phyloP scores from a whole-genome alignment of 2,329 filamentous ascomycete genomes.

The Pseudogymnoascus sp. region DNA sequence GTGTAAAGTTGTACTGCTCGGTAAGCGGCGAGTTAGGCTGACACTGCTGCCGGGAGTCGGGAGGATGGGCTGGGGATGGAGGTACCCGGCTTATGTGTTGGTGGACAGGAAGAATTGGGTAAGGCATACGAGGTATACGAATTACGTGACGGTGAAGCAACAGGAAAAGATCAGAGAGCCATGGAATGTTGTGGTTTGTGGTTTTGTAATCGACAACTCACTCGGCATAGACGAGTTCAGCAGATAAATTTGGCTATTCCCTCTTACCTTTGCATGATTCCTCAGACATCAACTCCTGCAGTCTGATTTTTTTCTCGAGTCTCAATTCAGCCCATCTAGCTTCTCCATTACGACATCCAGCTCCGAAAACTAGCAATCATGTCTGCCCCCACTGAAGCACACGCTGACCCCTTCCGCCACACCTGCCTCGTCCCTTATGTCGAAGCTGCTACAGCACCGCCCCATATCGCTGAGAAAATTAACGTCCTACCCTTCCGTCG shows the following conservation, averaged over 20 bases:
- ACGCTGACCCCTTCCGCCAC: not conserved
- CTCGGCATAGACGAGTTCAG: not conserved
- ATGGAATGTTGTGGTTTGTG: not conserved
- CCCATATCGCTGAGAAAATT: not conserved
- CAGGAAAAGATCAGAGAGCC: not conserved
- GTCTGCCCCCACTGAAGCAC: not conserved
- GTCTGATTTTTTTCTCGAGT: not conserved
- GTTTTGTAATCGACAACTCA: not conserved
- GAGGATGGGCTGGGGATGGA: not conserved
- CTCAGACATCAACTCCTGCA: not conserved
- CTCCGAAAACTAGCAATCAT: not conserved
- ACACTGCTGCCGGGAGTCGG: not conserved
- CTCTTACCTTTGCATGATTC: not conserved
- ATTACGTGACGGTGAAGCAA: not conserved
- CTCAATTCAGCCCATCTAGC: not conserved
- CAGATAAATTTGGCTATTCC: conserved; percentile 4
- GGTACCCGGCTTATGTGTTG: not conserved
- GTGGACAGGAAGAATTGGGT: not conserved
- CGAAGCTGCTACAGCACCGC: not conserved
- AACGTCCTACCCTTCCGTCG: not conserved
- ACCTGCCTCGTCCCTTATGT: not conserved
- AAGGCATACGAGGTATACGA: not conserved
- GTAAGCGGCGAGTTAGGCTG: not conserved
- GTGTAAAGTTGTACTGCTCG: not conserved
- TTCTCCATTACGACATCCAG: not conserved